A percentile compares a stretch with the other conserved stretches of the same genome.
Evolutionary conservation across 164 flowering plant genomes (phyloP).

Genomic region (Taxillus chinensis): DNA sequence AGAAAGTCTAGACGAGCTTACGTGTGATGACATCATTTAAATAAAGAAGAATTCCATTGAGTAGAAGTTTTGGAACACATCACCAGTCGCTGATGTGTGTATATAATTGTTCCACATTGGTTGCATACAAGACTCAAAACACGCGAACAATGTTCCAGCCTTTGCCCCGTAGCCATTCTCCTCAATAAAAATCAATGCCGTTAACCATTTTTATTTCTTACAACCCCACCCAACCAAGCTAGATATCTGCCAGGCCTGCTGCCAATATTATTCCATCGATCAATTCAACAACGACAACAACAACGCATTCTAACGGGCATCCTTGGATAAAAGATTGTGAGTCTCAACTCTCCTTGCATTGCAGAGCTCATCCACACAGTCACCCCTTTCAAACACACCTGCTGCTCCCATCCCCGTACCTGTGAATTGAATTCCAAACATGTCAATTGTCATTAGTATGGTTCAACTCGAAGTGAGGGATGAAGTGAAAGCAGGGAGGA

Average conservation of each 20-base stretch:
- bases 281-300: background rate
- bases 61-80: too few relatives aligned
- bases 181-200: background rate
- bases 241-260: background rate
- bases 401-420: conserved; percentile 99
- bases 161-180: background rate
- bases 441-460: background rate
- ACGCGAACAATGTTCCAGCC: too few relatives aligned
- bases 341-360: conserved; percentile 43
- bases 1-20: too few relatives aligned
- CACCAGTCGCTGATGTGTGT: too few relatives aligned
- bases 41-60: too few relatives aligned
- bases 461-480: background rate
- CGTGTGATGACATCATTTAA: too few relatives aligned
- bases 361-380: conserved; percentile 52
- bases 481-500: background rate
- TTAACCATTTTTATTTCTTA: background rate
- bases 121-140: too few relatives aligned
- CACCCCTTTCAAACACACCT: conserved; percentile 91
- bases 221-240: background rate
- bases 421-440: conserved; percentile 15
- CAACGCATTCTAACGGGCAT: conserved; percentile 27
- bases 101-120: too few relatives aligned
- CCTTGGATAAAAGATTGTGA: conserved; percentile 46
- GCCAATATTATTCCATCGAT: background rate